phyloP scores from a whole-genome alignment of 1,284 basidiomycete genomes.

The Pyrrhoderma lamaoense region DNA sequence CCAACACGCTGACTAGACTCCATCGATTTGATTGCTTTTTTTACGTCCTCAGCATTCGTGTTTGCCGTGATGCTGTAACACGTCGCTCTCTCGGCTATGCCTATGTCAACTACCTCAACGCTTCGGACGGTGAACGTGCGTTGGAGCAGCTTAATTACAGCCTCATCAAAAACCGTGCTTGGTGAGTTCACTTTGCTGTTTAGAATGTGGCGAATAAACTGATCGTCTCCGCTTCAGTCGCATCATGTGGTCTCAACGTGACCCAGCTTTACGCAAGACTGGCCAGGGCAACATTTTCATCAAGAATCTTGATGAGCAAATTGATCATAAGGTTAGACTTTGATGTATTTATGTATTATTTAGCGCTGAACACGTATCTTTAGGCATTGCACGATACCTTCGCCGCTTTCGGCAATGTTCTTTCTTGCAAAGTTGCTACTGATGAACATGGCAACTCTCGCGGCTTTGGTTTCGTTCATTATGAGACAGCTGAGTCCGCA shows the following conservation, averaged over 20 bases:
- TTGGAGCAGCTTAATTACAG: slow-evolving; percentile 99
- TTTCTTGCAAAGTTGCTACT: slow-evolving; percentile 98
- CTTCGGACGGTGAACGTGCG: slow-evolving; percentile 95
- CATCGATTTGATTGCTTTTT: slow-evolving; percentile 7
- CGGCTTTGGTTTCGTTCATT: slow-evolving; percentile 98
- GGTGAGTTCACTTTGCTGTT: slow-evolving; percentile 42
- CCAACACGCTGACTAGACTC: not conserved
- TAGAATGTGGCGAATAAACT: slow-evolving; percentile 13
- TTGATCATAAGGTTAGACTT: slow-evolving; percentile 89
- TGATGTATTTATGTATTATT: not conserved
- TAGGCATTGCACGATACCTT: slow-evolving; percentile 99
- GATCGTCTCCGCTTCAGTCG: slow-evolving; percentile 48
- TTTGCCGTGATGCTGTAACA: slow-evolving; percentile 99
- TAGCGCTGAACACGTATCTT: not conserved
- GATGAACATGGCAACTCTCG: slow-evolving; percentile 90
- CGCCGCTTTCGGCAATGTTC: slow-evolving; percentile 96
- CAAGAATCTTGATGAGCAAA: slow-evolving; percentile 97
- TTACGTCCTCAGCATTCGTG: slow-evolving; percentile 72
- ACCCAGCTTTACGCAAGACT: slow-evolving; percentile 98
- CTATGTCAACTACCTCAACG: slow-evolving; percentile 99
- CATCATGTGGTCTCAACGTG: slow-evolving; percentile 99
- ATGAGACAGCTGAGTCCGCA: slow-evolving; percentile 96
- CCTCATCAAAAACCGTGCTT: slow-evolving; percentile 95
- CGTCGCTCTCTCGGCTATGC: slow-evolving; percentile 99
- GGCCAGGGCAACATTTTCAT: slow-evolving; percentile 99